Conservation (phyloP, 2,329 filamentous ascomycete genomes). For the Diaporthe nobilis region DNA sequence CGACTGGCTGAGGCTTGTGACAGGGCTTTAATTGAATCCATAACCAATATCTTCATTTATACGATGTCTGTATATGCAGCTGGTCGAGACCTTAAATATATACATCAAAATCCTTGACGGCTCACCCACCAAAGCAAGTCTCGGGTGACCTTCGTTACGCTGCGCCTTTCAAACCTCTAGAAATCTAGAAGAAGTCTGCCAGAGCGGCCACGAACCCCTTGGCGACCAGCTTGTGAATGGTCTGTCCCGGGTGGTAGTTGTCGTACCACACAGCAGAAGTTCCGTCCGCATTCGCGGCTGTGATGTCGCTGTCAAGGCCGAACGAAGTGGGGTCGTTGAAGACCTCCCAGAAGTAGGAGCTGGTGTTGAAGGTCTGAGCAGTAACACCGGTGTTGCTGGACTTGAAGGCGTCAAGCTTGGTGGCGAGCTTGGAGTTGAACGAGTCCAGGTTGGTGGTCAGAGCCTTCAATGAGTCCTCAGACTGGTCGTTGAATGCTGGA, state of each 20-base stretch:
- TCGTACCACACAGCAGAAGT: slow-evolving; percentile 40
- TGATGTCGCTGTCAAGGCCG: slow-evolving; percentile 39
- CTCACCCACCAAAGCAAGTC: no score
- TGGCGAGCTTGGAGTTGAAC: slow-evolving; percentile 39
- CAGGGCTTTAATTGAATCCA: no score
- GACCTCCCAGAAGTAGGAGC: slow-evolving; percentile 39
- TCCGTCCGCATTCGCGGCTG: slow-evolving; percentile 37
- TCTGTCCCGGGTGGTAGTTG: slow-evolving; percentile 41
- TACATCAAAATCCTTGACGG: neutral
- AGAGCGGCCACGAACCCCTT: slow-evolving; percentile 34
- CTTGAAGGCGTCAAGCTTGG: slow-evolving; percentile 37
- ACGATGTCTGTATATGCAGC: neutral
- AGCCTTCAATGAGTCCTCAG: slow-evolving; percentile 20
- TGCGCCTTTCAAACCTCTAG: no score
- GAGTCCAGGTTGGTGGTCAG: slow-evolving; percentile 36
- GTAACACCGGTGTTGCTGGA: slow-evolving; percentile 38
- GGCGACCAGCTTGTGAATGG: slow-evolving; percentile 38
- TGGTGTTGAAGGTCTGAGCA: slow-evolving; percentile 38
- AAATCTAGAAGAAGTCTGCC: slow-evolving; percentile 31
- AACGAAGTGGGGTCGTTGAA: slow-evolving; percentile 36
- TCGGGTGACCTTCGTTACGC: no score
- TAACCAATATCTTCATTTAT: neutral
- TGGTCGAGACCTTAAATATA: neutral
- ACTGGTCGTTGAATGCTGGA: slow-evolving; percentile 35
- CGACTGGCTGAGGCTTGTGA: no score